phyloP scores from a whole-genome alignment of 768 basidiomycete genomes.

The Pleurotus tuoliensis region DNA sequence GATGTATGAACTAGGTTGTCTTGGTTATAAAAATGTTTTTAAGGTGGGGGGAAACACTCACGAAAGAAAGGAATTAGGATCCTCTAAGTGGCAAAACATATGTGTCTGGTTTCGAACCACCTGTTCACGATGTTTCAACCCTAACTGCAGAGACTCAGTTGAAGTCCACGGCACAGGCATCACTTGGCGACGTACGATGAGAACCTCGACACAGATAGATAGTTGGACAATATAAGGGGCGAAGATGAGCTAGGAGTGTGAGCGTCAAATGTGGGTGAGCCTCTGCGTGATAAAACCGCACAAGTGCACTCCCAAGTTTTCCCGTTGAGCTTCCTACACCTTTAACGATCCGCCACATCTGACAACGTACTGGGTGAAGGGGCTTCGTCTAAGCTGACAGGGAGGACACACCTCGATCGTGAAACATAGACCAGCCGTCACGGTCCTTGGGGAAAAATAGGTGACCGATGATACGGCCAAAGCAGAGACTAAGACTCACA shows the following conservation, averaged over 20 bases:
- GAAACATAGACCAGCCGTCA: neutral
- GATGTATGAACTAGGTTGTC: neutral
- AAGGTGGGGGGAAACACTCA: too few relatives aligned
- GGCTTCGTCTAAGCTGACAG: too few relatives aligned
- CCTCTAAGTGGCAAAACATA: neutral
- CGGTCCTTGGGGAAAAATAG: neutral
- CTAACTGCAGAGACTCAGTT: too few relatives aligned
- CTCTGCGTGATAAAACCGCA: neutral
- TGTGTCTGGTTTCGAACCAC: neutral
- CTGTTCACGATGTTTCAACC: too few relatives aligned
- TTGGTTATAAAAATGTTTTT: too few relatives aligned
- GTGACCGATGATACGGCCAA: too few relatives aligned
- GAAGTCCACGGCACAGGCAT: too few relatives aligned
- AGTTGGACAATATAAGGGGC: constrained; percentile 1
- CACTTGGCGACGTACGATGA: neutral
- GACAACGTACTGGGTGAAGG: too few relatives aligned
- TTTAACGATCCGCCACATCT: constrained; percentile 2
- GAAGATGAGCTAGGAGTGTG: neutral
- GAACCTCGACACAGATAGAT: neutral
- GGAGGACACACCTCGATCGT: neutral
- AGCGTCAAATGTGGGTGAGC: too few relatives aligned
- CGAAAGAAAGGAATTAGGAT: neutral
- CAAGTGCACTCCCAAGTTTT: neutral
- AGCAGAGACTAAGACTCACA: neutral
- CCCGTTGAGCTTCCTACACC: too few relatives aligned